Conservation (phyloP, 2,329 filamentous ascomycete genomes). For the Fusarium chuoi region DNA sequence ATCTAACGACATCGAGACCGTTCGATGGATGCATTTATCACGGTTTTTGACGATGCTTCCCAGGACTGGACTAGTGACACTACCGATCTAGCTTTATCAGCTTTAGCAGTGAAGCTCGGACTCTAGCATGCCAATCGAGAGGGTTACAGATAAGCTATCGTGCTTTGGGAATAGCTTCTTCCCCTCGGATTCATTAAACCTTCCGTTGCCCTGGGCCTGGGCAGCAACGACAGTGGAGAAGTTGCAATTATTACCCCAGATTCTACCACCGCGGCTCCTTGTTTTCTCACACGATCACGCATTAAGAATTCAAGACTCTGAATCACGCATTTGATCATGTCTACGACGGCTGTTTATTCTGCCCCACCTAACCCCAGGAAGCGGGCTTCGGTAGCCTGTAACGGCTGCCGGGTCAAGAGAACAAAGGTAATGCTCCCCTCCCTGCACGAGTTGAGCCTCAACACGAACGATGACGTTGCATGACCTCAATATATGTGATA, state of each 20-base stretch:
- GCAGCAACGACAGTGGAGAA: background rate
- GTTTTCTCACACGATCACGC: background rate
- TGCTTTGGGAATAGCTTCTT: background rate
- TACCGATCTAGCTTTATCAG: background rate
- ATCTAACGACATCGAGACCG: background rate
- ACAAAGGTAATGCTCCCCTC: background rate
- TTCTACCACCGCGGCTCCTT: background rate
- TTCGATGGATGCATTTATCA: background rate
- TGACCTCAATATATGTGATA: no score
- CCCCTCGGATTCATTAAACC: background rate
- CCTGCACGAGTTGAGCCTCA: background rate
- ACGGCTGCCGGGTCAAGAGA: conserved; percentile 3
- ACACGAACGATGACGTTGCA: background rate
- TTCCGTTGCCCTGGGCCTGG: background rate
- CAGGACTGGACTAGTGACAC: background rate
- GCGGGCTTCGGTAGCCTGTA: conserved; percentile 11
- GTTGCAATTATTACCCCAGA: background rate
- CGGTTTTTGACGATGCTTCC: background rate
- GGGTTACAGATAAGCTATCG: background rate
- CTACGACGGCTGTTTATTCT: background rate
- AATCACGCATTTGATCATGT: background rate
- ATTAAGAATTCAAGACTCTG: no score
- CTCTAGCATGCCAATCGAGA: background rate
- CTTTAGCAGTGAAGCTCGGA: background rate
- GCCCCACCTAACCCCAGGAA: conserved; percentile 4